Conservation (phyloP, 1,284 basidiomycete species). For the Boletus mariae region DNA sequence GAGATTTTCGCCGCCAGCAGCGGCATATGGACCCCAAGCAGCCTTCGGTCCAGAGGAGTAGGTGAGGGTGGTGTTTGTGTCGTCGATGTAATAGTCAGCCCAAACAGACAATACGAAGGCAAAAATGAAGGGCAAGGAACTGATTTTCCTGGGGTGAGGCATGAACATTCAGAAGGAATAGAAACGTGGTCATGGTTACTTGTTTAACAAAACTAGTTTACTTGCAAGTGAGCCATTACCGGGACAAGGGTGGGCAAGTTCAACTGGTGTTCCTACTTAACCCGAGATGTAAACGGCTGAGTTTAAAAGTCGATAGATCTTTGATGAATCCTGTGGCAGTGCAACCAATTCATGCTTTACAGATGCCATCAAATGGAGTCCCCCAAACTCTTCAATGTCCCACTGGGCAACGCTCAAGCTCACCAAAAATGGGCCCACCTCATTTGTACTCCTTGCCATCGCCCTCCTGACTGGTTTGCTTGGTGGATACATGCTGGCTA, state of each 20-base stretch:
- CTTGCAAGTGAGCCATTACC: not conserved
- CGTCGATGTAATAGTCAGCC: constrained; percentile 25
- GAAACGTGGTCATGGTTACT: not conserved
- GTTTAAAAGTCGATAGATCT: too few species aligned
- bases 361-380: too few species aligned
- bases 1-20: constrained; percentile 8
- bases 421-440: constrained; percentile 12
- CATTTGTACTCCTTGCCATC: constrained; percentile 17
- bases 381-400: not conserved
- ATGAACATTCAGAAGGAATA: not conserved
- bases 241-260: not conserved
- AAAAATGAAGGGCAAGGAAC: constrained; percentile 1
- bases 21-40: constrained; percentile 18
- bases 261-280: not conserved
- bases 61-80: constrained; percentile 21
- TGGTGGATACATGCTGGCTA: constrained; percentile 25
- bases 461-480: constrained; percentile 27
- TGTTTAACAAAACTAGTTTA: not conserved
- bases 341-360: not conserved
- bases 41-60: constrained; percentile 23
- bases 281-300: too few species aligned
- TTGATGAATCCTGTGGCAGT: not conserved
- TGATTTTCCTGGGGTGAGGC: not conserved
- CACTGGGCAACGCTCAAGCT: constrained; percentile 16
- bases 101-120: constrained; percentile 4